These are phyloP conservation scores for Ogataea nitratoaversa DNA, from an alignment of 805 yeast species.

Conservation along the genomic window DNA sequence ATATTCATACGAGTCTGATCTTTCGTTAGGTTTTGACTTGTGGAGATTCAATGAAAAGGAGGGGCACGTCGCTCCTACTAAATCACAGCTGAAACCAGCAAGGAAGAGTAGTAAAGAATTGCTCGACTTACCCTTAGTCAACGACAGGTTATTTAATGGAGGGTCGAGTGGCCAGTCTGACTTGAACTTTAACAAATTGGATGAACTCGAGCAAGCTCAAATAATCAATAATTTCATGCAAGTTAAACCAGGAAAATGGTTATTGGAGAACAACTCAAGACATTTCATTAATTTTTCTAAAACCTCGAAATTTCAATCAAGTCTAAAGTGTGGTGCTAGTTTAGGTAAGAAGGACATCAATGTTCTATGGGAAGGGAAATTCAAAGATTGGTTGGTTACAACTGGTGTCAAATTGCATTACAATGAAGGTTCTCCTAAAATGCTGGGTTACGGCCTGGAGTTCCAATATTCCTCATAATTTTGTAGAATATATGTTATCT, in stretches of 20 bases:
- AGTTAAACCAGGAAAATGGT: constrained; percentile 16
- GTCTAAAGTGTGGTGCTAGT: constrained; percentile 69
- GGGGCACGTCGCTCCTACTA: not conserved
- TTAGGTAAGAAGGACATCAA: constrained; percentile 57
- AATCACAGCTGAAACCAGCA: too few relatives aligned
- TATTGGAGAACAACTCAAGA: constrained; percentile 17
- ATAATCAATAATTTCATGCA: constrained; percentile 21
- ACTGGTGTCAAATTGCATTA: constrained; percentile 60
- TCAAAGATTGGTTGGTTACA: constrained; percentile 71
- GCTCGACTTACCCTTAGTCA: constrained; percentile 4
- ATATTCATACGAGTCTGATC: constrained; percentile 84
- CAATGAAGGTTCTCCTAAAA: constrained; percentile 42
- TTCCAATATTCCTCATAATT: constrained; percentile 57
- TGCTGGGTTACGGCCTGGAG: constrained; percentile 53
- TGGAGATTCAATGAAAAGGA: constrained; percentile 44
- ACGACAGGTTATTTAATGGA: not conserved
- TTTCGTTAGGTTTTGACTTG: constrained; percentile 81
- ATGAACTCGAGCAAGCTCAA: constrained; percentile 18
- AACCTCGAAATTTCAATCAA: constrained; percentile 59
- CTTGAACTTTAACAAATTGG: constrained; percentile 15
- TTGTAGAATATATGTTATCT: not conserved
- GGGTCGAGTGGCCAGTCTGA: not conserved
- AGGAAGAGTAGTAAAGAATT: not conserved
- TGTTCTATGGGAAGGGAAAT: constrained; percentile 84
- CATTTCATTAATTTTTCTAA: constrained; percentile 35